A percentile compares a stretch with the other conserved stretches of the same genome.
These are phyloP conservation scores for Persicaria maculosa DNA, from an alignment of 148 eudicot genomes.

Conservation along the genomic window DNA sequence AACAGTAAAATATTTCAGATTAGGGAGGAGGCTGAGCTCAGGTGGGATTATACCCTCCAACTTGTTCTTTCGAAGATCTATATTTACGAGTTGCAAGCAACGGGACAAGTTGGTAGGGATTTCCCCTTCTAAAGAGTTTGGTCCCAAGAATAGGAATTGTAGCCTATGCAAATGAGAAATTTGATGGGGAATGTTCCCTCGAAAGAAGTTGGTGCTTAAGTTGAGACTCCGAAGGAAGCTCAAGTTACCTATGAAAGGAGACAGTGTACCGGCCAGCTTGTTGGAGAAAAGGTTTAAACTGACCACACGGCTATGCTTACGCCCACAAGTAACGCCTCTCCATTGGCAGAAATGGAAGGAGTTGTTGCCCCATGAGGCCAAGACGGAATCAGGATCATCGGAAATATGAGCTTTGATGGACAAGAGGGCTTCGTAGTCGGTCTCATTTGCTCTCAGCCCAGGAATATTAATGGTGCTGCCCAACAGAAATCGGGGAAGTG, in stretches of 20 bases:
- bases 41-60: no score
- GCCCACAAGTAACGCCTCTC: slow-evolving; percentile 16
- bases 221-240: slow-evolving; percentile 13
- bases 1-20: background rate
- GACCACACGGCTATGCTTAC: slow-evolving; percentile 12
- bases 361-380: slow-evolving; percentile 5
- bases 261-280: slow-evolving; percentile 14
- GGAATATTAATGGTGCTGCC: background rate
- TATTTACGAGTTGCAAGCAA: slow-evolving; percentile 2
- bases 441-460: background rate
- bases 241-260: slow-evolving; percentile 21
- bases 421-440: background rate
- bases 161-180: slow-evolving; percentile 20
- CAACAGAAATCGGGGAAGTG: background rate
- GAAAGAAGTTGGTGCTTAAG: slow-evolving; percentile 8
- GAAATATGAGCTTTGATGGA: background rate
- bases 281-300: background rate
- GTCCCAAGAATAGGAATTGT: background rate
- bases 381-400: background rate
- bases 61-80: background rate
- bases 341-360: slow-evolving; percentile 13
- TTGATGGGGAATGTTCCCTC: slow-evolving; percentile 19
- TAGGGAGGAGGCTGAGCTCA: background rate
- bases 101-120: slow-evolving; percentile 9
- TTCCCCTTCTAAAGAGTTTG: slow-evolving; percentile 19